Evolutionary conservation across 331 rosid species (phyloP), one percentile per base, ranked within the genome.

Genomic region (Malus hybrid): DNA sequence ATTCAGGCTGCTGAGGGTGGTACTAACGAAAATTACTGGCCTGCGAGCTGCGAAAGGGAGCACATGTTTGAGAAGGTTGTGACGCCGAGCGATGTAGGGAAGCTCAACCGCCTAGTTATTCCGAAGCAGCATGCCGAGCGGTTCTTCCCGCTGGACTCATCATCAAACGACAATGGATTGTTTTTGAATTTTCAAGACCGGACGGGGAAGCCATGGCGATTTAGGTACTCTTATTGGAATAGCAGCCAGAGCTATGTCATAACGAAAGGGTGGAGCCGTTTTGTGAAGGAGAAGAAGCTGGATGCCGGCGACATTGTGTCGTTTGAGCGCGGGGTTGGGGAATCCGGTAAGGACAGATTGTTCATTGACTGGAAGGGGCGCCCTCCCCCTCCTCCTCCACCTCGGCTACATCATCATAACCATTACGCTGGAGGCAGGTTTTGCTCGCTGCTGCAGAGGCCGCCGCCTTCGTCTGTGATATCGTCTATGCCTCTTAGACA

Each of bases 191-290:
- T 93, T 57, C 93, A 85, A 44, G 98, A 93, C 71, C 78, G 89
- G 32, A 85, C 63, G 8, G 98, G 96, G 1, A 90, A 93, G 76
- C 59, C 83, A 12, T 93, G 98, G 98, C 67, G 98, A 69, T 93
- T 93, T 82, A 73, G 98, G 63, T 93, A 93, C 88, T 93, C 98
- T 0, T 93, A 93, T 74, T 93, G 98, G 98, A 93, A 90, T 68
- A 90, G 96, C 68, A 90, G 96, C 87, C 98, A 93, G 83, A 93
- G 98, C 84, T 93, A 90, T 74, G 98, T 93, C 28, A 93, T 93
- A 96, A 93, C 98, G 31, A 93, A 90, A 64, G 98, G 98, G 0
- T 93, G 98, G 98, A 93, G 98, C 67, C 90, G 98, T 34, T 93
- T 93, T 72, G 98, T 93, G 4, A 93, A 90, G 73, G 98, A 93